phyloP scores from a whole-genome alignment of 2,329 filamentous ascomycete species.

The Daldinia sp. region DNA sequence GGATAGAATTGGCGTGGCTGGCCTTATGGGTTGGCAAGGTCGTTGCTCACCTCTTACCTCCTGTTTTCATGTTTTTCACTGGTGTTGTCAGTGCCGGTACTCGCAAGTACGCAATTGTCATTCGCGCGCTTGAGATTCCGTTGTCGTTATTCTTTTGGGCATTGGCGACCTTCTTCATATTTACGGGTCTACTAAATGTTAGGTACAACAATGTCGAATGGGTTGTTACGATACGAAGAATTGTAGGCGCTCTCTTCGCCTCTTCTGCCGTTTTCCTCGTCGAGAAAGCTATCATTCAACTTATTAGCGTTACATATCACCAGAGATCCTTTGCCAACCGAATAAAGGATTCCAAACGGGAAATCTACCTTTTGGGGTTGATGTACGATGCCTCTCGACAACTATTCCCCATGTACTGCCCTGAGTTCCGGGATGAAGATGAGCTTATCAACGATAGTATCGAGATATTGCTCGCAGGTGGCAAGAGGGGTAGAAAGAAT shows the following conservation, averaged over 20 bases:
- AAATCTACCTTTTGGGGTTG: conserved; percentile 80
- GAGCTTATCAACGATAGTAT: conserved; percentile 88
- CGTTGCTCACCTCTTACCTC: conserved; percentile 66
- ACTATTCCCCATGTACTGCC: conserved; percentile 91
- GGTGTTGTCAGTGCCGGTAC: conserved; percentile 75
- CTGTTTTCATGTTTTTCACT: conserved; percentile 72
- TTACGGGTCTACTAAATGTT: conserved; percentile 61
- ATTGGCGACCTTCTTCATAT: conserved; percentile 68
- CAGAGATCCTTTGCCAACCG: conserved; percentile 81
- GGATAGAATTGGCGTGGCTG: conserved; percentile 75
- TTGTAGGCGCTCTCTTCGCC: conserved; percentile 73
- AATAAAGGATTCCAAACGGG: conserved; percentile 90
- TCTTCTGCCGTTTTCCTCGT: conserved; percentile 74
- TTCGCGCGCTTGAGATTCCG: conserved; percentile 70
- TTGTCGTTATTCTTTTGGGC: conserved; percentile 75
- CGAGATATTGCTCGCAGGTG: conserved; percentile 70
- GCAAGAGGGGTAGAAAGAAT: conserved; percentile 54
- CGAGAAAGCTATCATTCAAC: conserved; percentile 82
- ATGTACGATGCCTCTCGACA: conserved; percentile 90
- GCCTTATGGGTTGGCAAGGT: conserved; percentile 73
- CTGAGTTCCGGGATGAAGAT: conserved; percentile 90
- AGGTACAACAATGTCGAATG: conserved; percentile 54
- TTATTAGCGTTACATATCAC: conserved; percentile 87
- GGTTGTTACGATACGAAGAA: conserved; percentile 66
- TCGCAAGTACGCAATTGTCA: conserved; percentile 73